Percentiles rank a stretch among this genome's conserved stretches.
Evolutionary conservation across 2,329 filamentous ascomycete genomes (phyloP).

Genomic region (Gnomoniopsis sp.): DNA sequence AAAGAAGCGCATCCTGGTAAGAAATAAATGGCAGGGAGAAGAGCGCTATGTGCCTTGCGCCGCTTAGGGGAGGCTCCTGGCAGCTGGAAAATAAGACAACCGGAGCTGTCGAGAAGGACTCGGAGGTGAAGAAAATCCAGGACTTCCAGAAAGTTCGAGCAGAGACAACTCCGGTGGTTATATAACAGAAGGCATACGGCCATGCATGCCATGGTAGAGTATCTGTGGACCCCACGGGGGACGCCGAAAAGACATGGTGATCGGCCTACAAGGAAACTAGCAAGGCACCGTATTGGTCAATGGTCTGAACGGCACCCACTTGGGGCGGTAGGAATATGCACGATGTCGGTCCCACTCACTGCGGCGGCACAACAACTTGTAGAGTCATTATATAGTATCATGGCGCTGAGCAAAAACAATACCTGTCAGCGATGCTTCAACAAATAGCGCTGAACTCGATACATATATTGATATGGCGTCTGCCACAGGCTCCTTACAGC

Average conservation of each 20-base stretch:
- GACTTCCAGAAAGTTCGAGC: background rate
- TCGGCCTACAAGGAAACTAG: background rate
- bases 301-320: background rate
- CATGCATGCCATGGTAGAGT: background rate
- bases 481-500: too few species aligned
- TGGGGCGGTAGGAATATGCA: constrained; percentile 4
- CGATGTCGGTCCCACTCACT: background rate
- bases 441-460: too few species aligned
- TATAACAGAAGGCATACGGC: background rate
- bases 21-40: background rate
- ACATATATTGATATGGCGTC: too few species aligned
- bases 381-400: background rate
- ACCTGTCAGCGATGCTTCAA: too few species aligned
- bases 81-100: background rate
- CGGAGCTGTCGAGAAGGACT: background rate
- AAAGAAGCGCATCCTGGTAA: constrained; percentile 12
- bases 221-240: background rate
- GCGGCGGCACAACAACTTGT: background rate
- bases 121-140: background rate
- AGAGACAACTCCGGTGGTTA: background rate
- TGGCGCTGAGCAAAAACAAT: background rate
- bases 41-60: background rate
- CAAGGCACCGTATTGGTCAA: background rate
- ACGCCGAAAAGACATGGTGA: background rate
- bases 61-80: background rate